Conservation (phyloP, 75 land plant genomes). For the Isoetes taiwanensis region DNA sequence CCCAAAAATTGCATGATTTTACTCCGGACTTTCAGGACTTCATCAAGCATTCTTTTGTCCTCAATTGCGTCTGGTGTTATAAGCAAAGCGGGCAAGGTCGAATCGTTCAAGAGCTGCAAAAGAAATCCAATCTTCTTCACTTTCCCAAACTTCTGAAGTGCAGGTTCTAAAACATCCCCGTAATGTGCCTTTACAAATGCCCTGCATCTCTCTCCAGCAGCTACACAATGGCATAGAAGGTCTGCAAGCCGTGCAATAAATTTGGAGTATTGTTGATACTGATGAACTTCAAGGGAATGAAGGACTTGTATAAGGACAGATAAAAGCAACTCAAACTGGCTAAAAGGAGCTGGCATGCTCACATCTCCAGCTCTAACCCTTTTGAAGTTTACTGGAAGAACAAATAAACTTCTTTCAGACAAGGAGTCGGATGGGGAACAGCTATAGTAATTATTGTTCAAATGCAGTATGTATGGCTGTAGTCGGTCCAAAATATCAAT, state of each 20-base stretch:
- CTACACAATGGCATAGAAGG: conserved; percentile 29
- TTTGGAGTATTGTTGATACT: conserved; percentile 21
- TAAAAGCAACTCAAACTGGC: conserved; percentile 9
- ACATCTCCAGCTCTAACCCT: too few species aligned
- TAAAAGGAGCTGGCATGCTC: not conserved
- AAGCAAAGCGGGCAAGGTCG: not conserved
- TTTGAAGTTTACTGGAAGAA: too few species aligned
- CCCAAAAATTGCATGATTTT: conserved; percentile 20
- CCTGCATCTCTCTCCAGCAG: conserved; percentile 15
- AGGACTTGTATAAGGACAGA: conserved; percentile 21
- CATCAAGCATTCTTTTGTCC: conserved; percentile 9
- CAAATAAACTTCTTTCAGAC: too few species aligned
- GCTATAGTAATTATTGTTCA: not conserved
- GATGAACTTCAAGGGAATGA: conserved; percentile 10
- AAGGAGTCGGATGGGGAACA: too few species aligned
- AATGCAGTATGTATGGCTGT: conserved; percentile 14
- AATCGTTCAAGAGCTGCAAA: conserved; percentile 15
- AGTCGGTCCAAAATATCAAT: conserved; percentile 25
- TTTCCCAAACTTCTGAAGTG: conserved; percentile 25
- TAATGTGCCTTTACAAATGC: conserved; percentile 12
- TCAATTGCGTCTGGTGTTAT: not conserved
- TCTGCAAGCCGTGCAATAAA: conserved; percentile 25
- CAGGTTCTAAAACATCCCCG: conserved; percentile 7
- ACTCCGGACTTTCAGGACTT: conserved; percentile 18
- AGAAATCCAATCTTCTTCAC: conserved; percentile 30